Evolutionary conservation across 345 rosid genomes (phyloP), one percentile per base, ranked within the genome.

Genomic region (Arabis hirsuta): DNA sequence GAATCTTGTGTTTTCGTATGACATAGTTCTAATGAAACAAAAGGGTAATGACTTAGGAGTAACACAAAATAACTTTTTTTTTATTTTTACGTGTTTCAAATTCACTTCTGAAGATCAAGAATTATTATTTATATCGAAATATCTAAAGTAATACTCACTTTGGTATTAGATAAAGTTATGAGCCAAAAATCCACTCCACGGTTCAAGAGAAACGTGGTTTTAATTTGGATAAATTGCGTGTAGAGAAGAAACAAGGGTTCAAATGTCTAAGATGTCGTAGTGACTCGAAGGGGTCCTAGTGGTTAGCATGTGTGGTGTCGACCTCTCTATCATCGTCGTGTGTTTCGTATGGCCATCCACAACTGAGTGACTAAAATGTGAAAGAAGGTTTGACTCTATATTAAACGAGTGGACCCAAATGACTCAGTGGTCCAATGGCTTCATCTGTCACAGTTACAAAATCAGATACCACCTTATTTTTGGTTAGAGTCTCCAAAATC

Each of bases 181-280:
- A 22, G 24, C 2, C 4, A 5, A 29, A 29, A 29, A 0, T 29
- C 32, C 6, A 29, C 4, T 5, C 5, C 32, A 29, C 32, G 32
- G 32, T 29, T 29, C 5, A 29, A 29, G 32, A 5, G 4, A 29
- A 29, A 54, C 20, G 27, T 54, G 20, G n/a, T 27, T 53, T 29
- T 14, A n/a, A 29, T 27, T 54, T 39, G 48, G 64, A 59, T 22
- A 41, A 59, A 11, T 22, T 24, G 65, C 64, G 14, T 55, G 26
- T 24, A 8, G 20, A 47, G 52, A 47, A 16, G 52, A 47, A 16
- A 20, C 14, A 45, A 16, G 20, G 2, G 10, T 11, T 36, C 41
- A 36, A 47, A 16, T 2, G 24, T 47, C 52, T 16, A 14, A 16
- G 24, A 47, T 45, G 50, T 45, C 14, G 50, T 45, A 36, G 41